Evolutionary conservation across 2,329 filamentous ascomycete species (phyloP), one percentile per base, ranked within the genome.

Genomic region (Tolypocladium album): DNA sequence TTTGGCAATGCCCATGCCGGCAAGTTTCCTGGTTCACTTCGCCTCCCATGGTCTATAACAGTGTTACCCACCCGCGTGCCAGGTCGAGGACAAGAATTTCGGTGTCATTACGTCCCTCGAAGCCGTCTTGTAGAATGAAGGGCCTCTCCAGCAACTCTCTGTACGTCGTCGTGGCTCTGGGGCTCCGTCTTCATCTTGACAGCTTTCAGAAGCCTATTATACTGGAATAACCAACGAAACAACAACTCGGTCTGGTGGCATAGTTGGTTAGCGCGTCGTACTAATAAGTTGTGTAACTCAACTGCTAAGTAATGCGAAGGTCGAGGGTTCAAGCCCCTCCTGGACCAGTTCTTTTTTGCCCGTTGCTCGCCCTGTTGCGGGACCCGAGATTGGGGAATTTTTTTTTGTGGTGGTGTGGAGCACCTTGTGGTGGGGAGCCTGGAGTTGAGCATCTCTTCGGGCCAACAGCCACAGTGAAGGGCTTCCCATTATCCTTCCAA

Each of bases 251-350:
- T 40, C 38, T 56, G 55, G 55, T 56, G 38, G 36, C 55, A 56
- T 56, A 56, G 55, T 56, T 56, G 55, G 55, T 56, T 40, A 56
- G 55, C 38, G 55, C 55, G 55, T 56, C 55, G 39, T 39, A 39
- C 55, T 56, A 56, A 56, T 56, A 55, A 52, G 47, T 52, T 52
- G 47, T 31, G 15, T 34, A 52, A 34, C 45, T 31, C 53, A 55
- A 55, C 34, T 40, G 22, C 53, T 50, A 38, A 38, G 53, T 55
- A 56, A 56, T 39, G 36, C 39, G 55, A 56, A 56, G 55, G 55
- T 56, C 55, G 55, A 56, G 55, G 55, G 55, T 56, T 56, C 55
- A 40, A 56, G 22, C 55, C 55, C 55, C 55, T 56, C 39, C 39
- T 39, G 55, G 55, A 56, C 55, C 55, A 56, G n/a, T 56, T 40